Evolutionary conservation across 306 rosid genomes (phyloP), one percentile per base, ranked within the genome.

Genomic region (Trifolium pratense): DNA sequence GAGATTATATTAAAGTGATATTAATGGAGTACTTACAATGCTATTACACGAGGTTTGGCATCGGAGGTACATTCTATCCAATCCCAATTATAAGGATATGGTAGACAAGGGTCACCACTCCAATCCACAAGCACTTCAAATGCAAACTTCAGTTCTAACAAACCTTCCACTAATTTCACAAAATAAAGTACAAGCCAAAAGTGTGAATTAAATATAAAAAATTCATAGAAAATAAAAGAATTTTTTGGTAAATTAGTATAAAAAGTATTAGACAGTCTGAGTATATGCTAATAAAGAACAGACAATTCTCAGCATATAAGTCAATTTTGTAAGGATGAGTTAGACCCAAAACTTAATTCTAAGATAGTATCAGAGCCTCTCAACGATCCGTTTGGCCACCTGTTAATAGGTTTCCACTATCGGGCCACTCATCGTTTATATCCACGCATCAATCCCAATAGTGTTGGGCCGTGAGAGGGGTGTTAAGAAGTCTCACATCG

Each of bases 51-150:
- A 9, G 88, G 88, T 23, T 23, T 65, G 60, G 29, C 37, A 49
- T 55, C 81, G 55, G 69, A 18, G 63, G 71, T 71, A 29, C 90
- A 80, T 70, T 75, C 18, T 9, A 83, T 71, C 90, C 87, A 86
- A 71, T 86, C 84, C 84, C 90, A 86, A 32, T 25, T 36, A 52
- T 63, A 78, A 0, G 76, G 61, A 32, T 71, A 71, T 23, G 84
- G 86, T 34, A 83, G 80, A 72, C 90, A 78, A 2, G 86, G 87
- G 36, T 86, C 90, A 6, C 84, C 87, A 70, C 71, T 76, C 86
- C 90, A 86, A 12, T 71, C 67, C 43, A 43, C 48, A 7, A 83
- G 80, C 43, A 68, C 76, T 37, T 86, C 82, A 55, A 86, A 83
- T 64, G 76, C 67, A 13, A 37, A 66, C 18, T 78, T 55, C 11